Conservation (phyloP, 306 rosid species). For the Carpinus viminea region DNA sequence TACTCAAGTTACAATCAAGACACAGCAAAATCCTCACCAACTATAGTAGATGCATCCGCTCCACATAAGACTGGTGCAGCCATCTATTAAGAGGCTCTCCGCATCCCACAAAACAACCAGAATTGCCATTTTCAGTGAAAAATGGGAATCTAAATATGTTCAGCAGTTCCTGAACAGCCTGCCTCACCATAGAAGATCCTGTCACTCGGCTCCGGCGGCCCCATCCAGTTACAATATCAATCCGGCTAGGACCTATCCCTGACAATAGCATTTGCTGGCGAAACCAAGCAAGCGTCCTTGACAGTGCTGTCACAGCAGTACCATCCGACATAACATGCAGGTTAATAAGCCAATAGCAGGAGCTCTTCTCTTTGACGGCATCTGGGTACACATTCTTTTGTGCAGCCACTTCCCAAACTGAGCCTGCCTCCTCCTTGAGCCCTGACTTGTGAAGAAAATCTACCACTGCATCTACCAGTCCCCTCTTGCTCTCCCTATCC, state of each 20-base stretch:
- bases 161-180: conserved; percentile 76
- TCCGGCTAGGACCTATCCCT: conserved; percentile 72
- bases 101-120: conserved; percentile 89
- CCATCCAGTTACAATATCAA: conserved; percentile 95
- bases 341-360: conserved; percentile 90
- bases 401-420: conserved; percentile 94
- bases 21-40: background rate
- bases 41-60: conserved; percentile 87
- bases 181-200: conserved; percentile 83
- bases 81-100: conserved; percentile 87
- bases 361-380: conserved; percentile 76
- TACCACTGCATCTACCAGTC: conserved; percentile 95
- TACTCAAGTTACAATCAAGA: conserved; percentile 26
- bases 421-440: conserved; percentile 96
- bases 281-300: conserved; percentile 88
- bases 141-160: conserved; percentile 76
- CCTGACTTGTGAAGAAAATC: conserved; percentile 97
- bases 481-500: conserved; percentile 94
- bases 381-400: conserved; percentile 85
- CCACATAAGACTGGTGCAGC: conserved; percentile 82
- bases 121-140: conserved; percentile 80
- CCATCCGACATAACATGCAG: conserved; percentile 98
- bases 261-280: conserved; percentile 74
- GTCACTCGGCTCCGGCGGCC: conserved; percentile 92
- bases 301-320: conserved; percentile 85